Evolutionary conservation across 345 rosid species (phyloP).

Genomic region (Gossypium turneri): DNA sequence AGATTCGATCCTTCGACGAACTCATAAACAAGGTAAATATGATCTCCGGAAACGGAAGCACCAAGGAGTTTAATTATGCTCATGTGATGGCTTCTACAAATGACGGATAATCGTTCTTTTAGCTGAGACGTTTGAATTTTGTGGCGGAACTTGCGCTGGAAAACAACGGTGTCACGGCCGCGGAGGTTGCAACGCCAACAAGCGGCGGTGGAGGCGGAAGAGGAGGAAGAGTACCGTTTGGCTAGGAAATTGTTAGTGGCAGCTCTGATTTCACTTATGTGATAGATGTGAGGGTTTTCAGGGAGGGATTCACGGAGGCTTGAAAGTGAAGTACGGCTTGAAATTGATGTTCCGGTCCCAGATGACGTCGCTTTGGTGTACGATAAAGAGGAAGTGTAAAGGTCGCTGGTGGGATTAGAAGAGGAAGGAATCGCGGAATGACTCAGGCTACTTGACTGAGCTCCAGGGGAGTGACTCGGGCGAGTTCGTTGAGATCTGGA

Average conservation of each 20-base stretch:
- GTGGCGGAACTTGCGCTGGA: constrained; percentile 70
- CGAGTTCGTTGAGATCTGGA: constrained; percentile 15
- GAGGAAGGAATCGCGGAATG: constrained; percentile 19
- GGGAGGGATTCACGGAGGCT: constrained; percentile 63
- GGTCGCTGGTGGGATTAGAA: constrained; percentile 12
- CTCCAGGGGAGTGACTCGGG: constrained; percentile 12
- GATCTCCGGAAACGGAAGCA: constrained; percentile 61
- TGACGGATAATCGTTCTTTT: constrained; percentile 43
- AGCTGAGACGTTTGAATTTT: constrained; percentile 39
- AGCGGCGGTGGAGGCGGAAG: constrained; percentile 30
- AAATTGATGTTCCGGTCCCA: constrained; percentile 24
- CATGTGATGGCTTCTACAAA: constrained; percentile 69
- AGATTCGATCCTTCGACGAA: constrained; percentile 60
- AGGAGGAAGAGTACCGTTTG: constrained; percentile 42
- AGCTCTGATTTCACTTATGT: constrained; percentile 68
- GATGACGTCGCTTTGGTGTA: constrained; percentile 9
- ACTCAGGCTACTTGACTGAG: constrained; percentile 11
- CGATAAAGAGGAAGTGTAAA: constrained; percentile 17
- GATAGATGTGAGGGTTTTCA: constrained; percentile 69
- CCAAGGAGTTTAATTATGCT: constrained; percentile 67
- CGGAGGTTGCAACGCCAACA: constrained; percentile 78
- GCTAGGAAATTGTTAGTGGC: constrained; percentile 92
- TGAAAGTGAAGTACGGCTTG: constrained; percentile 55
- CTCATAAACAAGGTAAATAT: constrained; percentile 71
- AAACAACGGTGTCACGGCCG: constrained; percentile 52